Conservation (phyloP, 1,284 basidiomycete species). For the Neolentinus lepideus region DNA sequence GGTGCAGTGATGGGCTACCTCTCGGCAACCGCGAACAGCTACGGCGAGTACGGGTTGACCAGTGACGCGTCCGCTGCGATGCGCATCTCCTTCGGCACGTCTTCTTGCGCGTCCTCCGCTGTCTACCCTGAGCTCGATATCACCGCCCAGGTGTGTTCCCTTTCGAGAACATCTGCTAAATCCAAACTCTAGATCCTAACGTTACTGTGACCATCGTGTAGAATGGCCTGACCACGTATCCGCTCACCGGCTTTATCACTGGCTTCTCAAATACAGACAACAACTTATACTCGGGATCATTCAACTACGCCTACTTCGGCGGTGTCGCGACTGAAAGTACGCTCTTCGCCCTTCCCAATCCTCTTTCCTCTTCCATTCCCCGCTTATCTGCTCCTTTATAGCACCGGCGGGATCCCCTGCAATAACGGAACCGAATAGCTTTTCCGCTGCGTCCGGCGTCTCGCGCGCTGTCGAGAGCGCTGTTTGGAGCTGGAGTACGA, state of each 20-base stretch:
- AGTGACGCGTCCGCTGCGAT: constrained; percentile 9
- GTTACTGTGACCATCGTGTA: neutral
- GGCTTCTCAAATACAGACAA: constrained; percentile 11
- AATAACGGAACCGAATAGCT: constrained; percentile 10
- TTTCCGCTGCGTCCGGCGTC: constrained; percentile 11
- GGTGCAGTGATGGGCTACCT: constrained; percentile 6
- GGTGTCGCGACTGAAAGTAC: constrained; percentile 12
- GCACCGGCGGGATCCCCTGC: constrained; percentile 8
- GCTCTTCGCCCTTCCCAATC: neutral
- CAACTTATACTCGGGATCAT: constrained; percentile 7
- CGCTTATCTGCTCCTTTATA: neutral
- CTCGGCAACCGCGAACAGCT: constrained; percentile 10
- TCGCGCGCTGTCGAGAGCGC: constrained; percentile 13
- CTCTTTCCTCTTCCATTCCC: neutral
- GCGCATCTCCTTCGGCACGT: constrained; percentile 8
- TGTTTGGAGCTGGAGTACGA: constrained; percentile 13
- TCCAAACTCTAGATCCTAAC: neutral
- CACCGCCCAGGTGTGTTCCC: constrained; percentile 4
- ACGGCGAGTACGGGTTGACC: constrained; percentile 16
- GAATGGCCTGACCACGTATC: constrained; percentile 15
- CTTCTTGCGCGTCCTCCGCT: constrained; percentile 3
- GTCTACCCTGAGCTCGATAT: constrained; percentile 9
- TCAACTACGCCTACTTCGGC: constrained; percentile 16
- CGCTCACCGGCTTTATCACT: constrained; percentile 11
- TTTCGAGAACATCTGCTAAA: neutral